Base-by-base conservation (phyloP, 768 basidiomycete genomes). In the Stropharia rugosoannulata region DNA sequence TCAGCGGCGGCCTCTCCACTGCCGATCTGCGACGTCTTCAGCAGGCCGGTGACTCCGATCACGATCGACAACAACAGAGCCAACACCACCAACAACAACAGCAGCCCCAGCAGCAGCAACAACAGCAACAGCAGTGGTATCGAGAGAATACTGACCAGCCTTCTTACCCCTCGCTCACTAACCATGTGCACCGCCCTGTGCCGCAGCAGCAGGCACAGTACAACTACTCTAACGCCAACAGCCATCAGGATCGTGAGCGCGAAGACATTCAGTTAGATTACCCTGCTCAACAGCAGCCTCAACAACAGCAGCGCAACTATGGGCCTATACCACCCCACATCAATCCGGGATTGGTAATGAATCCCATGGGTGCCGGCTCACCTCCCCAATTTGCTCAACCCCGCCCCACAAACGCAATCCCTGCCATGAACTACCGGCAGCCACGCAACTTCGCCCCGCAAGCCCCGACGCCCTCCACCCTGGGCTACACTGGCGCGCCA, bases 21-120 rank as follows among this genome's bases (percentile, higher is more conserved):
- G 85, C 87, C 45, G 89, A 92, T 61, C 75, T 91, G 54, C 84
- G 85, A 60, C 87, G 89, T 63, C 74, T 92, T 54, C 87, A 89
- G 67, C 86, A 89, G 64, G 83, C 77, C 27, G 86, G 82, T 47
- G 83, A 83, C 54, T 29, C 59, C 51, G 72, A 73, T 47, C 72
- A 73, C 56, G 75, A 75, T 58, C 71, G 70, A 60, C 74, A 67
- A 49, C 49, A 65, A 45, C 75, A 78, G 42, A 70, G 74, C 57
- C 68, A 76, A 60, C 80, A 80, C 52, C 79, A 79, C 50, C 77
- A 78, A 57, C 83, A 78, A 57, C 83, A 82, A 80, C 64, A 73
- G 4, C 76, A 82, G 59, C 72, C 71, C 27, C 77, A 79, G 53
- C 79, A 80, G 54, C 78, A 79, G 56, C 83, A 82, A 80, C 65